Evolutionary conservation across 2,329 filamentous ascomycete species (phyloP).

Genomic region (Colletotrichum salicis): DNA sequence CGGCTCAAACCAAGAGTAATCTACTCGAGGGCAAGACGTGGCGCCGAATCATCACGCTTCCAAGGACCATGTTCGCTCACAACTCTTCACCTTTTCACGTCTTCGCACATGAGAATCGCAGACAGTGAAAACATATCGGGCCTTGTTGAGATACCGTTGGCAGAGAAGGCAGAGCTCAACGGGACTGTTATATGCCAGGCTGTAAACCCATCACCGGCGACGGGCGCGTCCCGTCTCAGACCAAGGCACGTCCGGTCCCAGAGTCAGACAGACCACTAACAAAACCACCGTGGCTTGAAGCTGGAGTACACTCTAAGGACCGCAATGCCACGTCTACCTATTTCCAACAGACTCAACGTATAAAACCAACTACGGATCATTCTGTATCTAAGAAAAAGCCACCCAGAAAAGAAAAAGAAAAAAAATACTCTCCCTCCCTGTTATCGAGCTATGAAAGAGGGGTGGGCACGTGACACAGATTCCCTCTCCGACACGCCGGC

Average conservation of each 20-base stretch:
- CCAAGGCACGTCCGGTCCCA: background rate
- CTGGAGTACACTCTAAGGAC: no score
- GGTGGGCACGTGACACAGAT: no score
- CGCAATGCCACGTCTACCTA: no score
- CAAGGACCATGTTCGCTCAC: background rate
- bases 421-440: no score
- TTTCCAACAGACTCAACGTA: no score
- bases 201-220: background rate
- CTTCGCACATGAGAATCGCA: background rate
- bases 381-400: no score
- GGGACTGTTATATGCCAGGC: background rate
- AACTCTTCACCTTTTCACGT: background rate
- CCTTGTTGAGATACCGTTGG: no score
- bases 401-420: no score
- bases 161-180: no score
- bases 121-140: no score
- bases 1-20: background rate
- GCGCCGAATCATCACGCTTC: background rate
- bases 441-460: fast-evolving
- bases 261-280: background rate
- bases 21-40: background rate
- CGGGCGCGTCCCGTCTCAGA: background rate
- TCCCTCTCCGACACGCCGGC: no score
- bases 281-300: background rate
- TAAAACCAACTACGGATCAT: no score